Base-by-base conservation (phyloP, 23 red algal genomes). In the Gracilariopsis chorda region DNA sequence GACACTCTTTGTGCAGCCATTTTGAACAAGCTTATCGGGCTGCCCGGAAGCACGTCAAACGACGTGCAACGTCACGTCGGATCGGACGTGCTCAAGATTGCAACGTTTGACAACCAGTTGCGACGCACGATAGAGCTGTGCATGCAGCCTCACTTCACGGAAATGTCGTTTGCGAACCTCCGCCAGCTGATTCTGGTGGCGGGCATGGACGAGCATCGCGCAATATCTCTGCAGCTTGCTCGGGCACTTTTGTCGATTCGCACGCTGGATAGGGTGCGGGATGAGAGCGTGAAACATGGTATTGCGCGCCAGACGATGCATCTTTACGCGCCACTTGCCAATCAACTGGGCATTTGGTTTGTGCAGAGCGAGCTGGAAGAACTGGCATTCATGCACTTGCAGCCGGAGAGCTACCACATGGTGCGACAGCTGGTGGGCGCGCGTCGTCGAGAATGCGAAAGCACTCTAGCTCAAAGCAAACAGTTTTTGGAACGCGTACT, bases 291-390 rank as follows among this genome's bases (percentile, higher is more conserved):
- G 39, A 62, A 58, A 21, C 65, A 46, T 25, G 65, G 36, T 33
- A 55, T 94, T 61, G 95, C 95, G 46, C 51, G 63, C 21, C 42
- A 75, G 12, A 59, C 65, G 2, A 82, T 98, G 86, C 42, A 87
- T 25, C 48, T 98, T 30, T 84, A 89, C 55, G 91, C 95, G 34
- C 95, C 95, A 52, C 58, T 94, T 25, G 95, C 95, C 0, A 90
- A 94, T 60, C 84, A 89, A 55, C 53, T 98, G 35, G 95, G 95
- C 61, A 94, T 98, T 1, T 98, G 78, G 82, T 82, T 56, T 52
- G 75, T 94, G 6, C 95, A 98, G 61, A 60, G 77, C 23, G 95
- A 98, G 86, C 73, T 98, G 3, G 95, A 98, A 68, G 95, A 98
- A 78, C 69, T 88, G 11, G 91, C 84, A 1, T 98, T 98, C 65